A percentile compares a stretch with the other conserved stretches of the same genome.
Conservation (phyloP, 2,329 filamentous ascomycete genomes). For the Verticillium albo-atrum region DNA sequence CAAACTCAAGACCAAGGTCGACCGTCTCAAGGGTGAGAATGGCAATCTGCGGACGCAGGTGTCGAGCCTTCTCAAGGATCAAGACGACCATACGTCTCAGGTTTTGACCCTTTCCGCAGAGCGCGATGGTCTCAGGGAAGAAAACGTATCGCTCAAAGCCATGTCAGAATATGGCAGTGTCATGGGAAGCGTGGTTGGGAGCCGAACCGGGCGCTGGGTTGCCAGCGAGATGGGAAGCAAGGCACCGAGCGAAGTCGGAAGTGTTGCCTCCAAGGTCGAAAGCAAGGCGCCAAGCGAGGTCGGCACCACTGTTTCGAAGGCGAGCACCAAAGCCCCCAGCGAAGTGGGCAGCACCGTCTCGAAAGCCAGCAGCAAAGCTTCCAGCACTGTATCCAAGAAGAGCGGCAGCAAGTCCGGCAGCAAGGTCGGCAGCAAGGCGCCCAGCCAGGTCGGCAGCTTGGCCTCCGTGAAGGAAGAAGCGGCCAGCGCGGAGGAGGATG, state of each 20-base stretch:
- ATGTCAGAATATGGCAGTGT: conserved; percentile 2
- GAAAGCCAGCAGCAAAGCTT: background rate
- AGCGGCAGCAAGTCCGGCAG: background rate
- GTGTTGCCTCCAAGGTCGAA: background rate
- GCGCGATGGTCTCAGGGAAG: conserved; percentile 9
- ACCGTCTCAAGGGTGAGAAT: conserved; percentile 8
- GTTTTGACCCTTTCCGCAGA: conserved; percentile 9
- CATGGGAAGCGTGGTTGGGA: background rate
- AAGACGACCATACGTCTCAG: conserved; percentile 10
- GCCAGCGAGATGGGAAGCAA: background rate
- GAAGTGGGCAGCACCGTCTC: background rate
- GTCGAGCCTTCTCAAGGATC: conserved; percentile 7
- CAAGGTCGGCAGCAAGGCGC: background rate
- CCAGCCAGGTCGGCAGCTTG: background rate
- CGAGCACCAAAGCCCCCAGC: background rate
- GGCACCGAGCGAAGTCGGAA: background rate
- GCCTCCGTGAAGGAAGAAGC: background rate
- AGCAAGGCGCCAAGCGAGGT: background rate
- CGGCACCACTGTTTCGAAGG: background rate
- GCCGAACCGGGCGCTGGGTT: background rate
- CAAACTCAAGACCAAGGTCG: conserved; percentile 7
- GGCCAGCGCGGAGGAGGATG: background rate
- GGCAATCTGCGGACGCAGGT: conserved; percentile 7
- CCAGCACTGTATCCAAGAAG: background rate
- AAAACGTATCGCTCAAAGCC: conserved; percentile 8